Conservation (phyloP, 352 stramenopile genomes). For the Globisporangium emineosum region DNA sequence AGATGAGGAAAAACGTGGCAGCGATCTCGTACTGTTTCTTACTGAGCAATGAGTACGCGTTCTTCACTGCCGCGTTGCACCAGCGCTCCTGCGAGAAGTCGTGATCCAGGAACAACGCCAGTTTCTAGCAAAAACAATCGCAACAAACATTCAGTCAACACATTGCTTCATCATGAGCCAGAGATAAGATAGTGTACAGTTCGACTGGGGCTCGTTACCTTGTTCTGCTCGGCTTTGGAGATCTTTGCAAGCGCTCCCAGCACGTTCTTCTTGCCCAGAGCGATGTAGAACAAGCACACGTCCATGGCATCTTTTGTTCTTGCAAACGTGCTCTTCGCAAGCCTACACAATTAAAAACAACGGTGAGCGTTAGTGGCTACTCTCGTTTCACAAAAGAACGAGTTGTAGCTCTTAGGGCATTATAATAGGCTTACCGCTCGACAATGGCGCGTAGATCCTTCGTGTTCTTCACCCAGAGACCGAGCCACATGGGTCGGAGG, state of each 20-base stretch:
- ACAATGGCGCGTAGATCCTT: slow-evolving; percentile 63
- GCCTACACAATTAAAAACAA: slow-evolving; percentile 28
- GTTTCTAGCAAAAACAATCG: slow-evolving; percentile 33
- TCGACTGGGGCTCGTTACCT: slow-evolving; percentile 30
- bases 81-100: slow-evolving; percentile 82
- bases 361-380: too few species aligned
- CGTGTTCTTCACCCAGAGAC: slow-evolving; percentile 78
- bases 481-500: slow-evolving; percentile 66
- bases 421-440: slow-evolving; percentile 47
- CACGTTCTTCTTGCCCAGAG: slow-evolving; percentile 79
- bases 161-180: neutral
- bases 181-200: neutral
- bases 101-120: slow-evolving; percentile 74
- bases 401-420: neutral
- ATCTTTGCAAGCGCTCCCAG: slow-evolving; percentile 71
- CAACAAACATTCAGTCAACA: neutral
- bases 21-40: slow-evolving; percentile 91
- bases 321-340: slow-evolving; percentile 68
- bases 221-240: slow-evolving; percentile 63
- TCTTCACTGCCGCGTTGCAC: slow-evolving; percentile 90
- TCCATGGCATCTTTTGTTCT: slow-evolving; percentile 70
- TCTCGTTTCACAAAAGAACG: neutral
- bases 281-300: slow-evolving; percentile 73
- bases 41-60: slow-evolving; percentile 93
- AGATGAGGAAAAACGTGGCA: slow-evolving; percentile 92